Evolutionary conservation across 495 filamentous ascomycete genomes (phyloP), one percentile per base, ranked within the genome.

Genomic region (Penicillium crystallinum): DNA sequence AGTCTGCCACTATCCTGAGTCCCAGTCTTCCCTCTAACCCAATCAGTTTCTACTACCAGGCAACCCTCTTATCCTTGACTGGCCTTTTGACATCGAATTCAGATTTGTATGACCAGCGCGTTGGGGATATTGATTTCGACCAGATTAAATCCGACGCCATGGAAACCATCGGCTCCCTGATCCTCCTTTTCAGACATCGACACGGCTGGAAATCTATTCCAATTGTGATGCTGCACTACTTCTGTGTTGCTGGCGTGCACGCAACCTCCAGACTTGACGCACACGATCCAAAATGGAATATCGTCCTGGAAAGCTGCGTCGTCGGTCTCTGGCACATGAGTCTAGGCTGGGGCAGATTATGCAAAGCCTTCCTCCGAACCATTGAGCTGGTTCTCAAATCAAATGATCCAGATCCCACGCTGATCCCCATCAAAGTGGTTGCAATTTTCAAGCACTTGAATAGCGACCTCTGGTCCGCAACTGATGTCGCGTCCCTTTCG

Each of bases 151-250:
- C 45, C 14, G 37, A 59, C 23, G 58, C 61, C n/a, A 47, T 66
- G 37, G 56, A 64, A 25, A 40, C 41, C 3, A 55, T 62, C 19
- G 61, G 64, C 18, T 62, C 64, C 0, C 55, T 66, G 40, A 44
- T 66, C 8, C 50, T 66, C 3, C 36, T 64, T 8, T 64, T 53
- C 44, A 58, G 57, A 47, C 50, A 53, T 4, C 42, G 18, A 30
- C 61, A 66, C 38, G 64, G 64, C 6, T 62, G 56, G 49, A 66
- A 64, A 31, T 64, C 64, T 1, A 31, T 64, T n/a, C 61, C 64
- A 2, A 59, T 66, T 38, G 61, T 66, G 2, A 66, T 66, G 64
- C 43, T 63, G 11, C 64, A 66, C 37, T 64, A 64, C 38, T 61
- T 62, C 31, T 63, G 61, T 31, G 43, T 61, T 2, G 64, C 51